Evolutionary conservation across 148 eudicot species (phyloP).

Genomic region (Rheum nobile): DNA sequence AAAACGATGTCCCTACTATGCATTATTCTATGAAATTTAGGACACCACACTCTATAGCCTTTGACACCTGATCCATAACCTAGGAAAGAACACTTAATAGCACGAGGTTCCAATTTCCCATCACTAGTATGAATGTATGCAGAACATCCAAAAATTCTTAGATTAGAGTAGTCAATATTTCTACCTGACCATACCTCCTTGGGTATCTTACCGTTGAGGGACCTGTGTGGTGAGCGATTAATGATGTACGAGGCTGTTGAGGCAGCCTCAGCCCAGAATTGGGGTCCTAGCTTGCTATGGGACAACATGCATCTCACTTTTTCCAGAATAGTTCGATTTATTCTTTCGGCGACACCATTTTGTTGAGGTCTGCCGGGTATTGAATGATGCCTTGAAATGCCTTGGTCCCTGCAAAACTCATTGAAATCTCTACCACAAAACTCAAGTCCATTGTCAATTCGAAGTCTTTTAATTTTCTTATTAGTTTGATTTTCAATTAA

Average conservation of each 20-base stretch:
- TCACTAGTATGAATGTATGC: conserved; percentile 4
- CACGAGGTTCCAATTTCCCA: background rate
- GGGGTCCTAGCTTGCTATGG: background rate
- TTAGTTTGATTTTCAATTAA: conserved; percentile 8
- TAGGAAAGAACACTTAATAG: too few species aligned
- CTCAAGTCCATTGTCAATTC: conserved; percentile 14
- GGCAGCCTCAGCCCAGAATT: background rate
- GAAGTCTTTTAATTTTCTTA: background rate
- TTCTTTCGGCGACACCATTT: conserved; percentile 14
- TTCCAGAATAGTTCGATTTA: conserved; percentile 5
- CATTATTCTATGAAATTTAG: too few species aligned
- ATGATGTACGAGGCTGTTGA: background rate
- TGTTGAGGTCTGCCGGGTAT: conserved; percentile 13
- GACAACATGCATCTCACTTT: conserved; percentile 20
- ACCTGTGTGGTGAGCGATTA: background rate
- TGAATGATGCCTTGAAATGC: conserved; percentile 7
- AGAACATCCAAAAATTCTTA: conserved; percentile 1
- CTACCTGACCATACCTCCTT: background rate
- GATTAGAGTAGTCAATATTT: background rate
- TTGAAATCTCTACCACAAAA: conserved; percentile 7
- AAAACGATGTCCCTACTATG: too few species aligned
- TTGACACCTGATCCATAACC: too few species aligned
- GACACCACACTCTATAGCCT: background rate
- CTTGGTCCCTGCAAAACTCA: background rate
- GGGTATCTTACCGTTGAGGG: background rate